Evolutionary conservation across 2,329 filamentous ascomycete genomes (phyloP).

Genomic region (Diaporthe ilicicola): DNA sequence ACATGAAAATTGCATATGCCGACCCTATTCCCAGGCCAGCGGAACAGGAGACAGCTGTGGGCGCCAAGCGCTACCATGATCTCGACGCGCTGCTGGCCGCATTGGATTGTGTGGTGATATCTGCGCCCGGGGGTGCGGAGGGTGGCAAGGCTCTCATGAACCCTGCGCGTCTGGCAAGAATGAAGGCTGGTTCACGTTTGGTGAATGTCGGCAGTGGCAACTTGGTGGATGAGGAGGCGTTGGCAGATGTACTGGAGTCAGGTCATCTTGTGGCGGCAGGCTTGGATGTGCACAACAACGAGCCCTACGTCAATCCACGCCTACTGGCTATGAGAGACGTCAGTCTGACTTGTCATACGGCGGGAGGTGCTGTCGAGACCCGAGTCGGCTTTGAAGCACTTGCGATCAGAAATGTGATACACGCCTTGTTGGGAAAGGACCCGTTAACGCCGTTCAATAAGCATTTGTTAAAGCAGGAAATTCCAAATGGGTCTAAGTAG

Average conservation of each 20-base stretch:
- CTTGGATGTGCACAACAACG: constrained; percentile 61
- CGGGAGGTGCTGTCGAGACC: constrained; percentile 63
- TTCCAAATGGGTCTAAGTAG: not conserved
- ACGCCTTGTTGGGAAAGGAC: constrained; percentile 53
- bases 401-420: constrained; percentile 62
- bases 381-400: constrained; percentile 62
- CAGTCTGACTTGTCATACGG: constrained; percentile 62
- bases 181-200: constrained; percentile 60
- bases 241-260: constrained; percentile 55
- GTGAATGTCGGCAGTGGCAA: constrained; percentile 65
- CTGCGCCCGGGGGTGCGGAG: constrained; percentile 53
- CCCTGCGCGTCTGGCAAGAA: constrained; percentile 49
- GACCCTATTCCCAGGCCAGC: constrained; percentile 53
- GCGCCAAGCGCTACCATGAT: constrained; percentile 49
- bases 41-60: constrained; percentile 52
- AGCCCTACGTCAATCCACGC: constrained; percentile 53
- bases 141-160: constrained; percentile 52
- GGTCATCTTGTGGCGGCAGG: constrained; percentile 55
- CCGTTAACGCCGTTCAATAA: constrained; percentile 62
- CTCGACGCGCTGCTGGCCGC: constrained; percentile 55
- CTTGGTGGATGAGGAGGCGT: constrained; percentile 59
- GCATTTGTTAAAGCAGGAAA: constrained; percentile 49
- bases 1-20: constrained; percentile 65
- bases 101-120: constrained; percentile 60
- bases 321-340: constrained; percentile 44